Base-by-base conservation (phyloP, 1,139 yeast genomes). In the Yueomyces sp. region DNA sequence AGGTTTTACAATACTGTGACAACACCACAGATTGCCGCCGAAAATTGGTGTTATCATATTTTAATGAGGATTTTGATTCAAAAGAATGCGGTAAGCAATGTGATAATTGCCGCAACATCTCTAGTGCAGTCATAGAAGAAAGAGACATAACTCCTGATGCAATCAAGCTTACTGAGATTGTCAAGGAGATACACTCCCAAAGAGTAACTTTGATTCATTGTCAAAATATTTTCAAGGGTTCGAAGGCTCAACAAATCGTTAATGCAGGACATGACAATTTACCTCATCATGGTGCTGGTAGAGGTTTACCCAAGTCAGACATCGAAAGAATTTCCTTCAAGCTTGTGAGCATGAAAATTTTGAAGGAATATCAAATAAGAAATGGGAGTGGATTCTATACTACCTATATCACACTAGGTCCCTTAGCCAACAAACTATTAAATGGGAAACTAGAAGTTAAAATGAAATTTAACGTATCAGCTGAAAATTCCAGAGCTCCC, bases 1-100 rank as follows among this genome's bases (percentile, higher is more conserved):
- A 85, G 51, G 96, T 91, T 30, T 76, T 84, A 47, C 91, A 84
- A 55, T 93, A 87, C 57, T 91, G 98, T 64, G 96, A 89, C 49
- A 91, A 91, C 62, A 72, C 74, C 4, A 78, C 87, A 4, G 97
- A 89, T 61, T 91, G 99, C 59, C 74, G 98, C 47, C 71, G 98
- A 48, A 75, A 79, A 55, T 89, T 87, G 52, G 95, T 91, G 4
- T 66, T 91, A 43, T 91, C 84, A 42, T 91, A 89, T 59, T 91
- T 91, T 64, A 84, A 84, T 59, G 99, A 91, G 56, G 67, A 67
- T 5, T 89, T 89, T 58, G 76, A 83, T 51, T 72, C 84, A 3
- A 65, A 64, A 30, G 65, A 72, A 33, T 91, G 99, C 59, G 62
- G 67, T 29, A 75, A 76, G 48, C 75, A 77, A 48, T 91, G 99